Conservation (phyloP, 352 stramenopile genomes). For the Phytophthora colocasiae region DNA sequence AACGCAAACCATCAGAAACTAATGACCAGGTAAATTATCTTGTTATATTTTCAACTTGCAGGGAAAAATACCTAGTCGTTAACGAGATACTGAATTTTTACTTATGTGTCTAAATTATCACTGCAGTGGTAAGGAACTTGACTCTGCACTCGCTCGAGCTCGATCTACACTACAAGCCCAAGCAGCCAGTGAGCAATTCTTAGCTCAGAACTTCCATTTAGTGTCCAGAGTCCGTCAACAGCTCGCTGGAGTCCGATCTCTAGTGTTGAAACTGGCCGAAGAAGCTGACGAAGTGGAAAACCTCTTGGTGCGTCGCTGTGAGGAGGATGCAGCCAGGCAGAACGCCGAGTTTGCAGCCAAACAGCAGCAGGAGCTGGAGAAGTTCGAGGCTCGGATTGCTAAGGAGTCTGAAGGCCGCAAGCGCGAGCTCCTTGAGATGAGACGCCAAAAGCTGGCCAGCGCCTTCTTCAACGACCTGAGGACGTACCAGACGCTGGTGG, state of each 20-base stretch:
- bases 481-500: slow-evolving; percentile 82
- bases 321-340: slow-evolving; percentile 76
- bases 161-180: slow-evolving; percentile 64
- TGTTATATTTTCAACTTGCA: slow-evolving; percentile 5
- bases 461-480: slow-evolving; percentile 81
- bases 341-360: slow-evolving; percentile 75
- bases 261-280: slow-evolving; percentile 67
- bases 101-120: slow-evolving; percentile 11
- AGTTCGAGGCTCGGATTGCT: slow-evolving; percentile 69
- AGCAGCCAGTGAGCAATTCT: slow-evolving; percentile 72
- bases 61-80: slow-evolving; percentile 1
- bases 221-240: slow-evolving; percentile 63
- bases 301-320: slow-evolving; percentile 66
- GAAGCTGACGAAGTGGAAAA: slow-evolving; percentile 78
- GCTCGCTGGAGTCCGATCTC: slow-evolving; percentile 46
- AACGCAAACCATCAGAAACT: slow-evolving; percentile 54
- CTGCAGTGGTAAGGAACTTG: slow-evolving; percentile 61
- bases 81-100: slow-evolving; percentile 25
- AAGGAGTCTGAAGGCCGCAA: slow-evolving; percentile 71
- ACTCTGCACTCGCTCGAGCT: slow-evolving; percentile 42
- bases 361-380: slow-evolving; percentile 79
- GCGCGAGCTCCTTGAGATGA: slow-evolving; percentile 60
- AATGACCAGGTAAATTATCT: slow-evolving; percentile 42
- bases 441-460: slow-evolving; percentile 59
- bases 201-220: slow-evolving; percentile 69